Evolutionary conservation across 106 monocot species (phyloP), one percentile per base, ranked within the genome.

Genomic region (Dendrobium nobile): DNA sequence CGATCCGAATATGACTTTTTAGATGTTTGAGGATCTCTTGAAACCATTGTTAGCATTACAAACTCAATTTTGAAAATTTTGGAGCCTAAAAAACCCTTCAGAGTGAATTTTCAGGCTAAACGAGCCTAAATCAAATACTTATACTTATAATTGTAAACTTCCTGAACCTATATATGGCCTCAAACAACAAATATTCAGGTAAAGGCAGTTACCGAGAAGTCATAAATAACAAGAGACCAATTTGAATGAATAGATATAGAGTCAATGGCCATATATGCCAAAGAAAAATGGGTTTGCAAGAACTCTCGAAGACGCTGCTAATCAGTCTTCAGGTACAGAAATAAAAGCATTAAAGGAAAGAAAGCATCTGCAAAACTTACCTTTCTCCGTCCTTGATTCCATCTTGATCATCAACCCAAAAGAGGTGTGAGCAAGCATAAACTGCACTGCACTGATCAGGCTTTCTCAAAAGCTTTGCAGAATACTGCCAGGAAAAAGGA

Each of bases 381-480:
- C 99, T 99, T 86, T 99, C 99, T 42, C 99, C 99, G 85, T 99
- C 99, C 84, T 91, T 95, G 45, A 93, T 85, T 41, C 99, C 99
- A 86, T 99, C 99, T 65, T 95, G 99, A 82, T 93, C 95, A 80
- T 99, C 99, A 83, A 91, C 88, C 92, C 95, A 95, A 83, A 99
- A 99, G 54, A 99, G 93, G 84, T 99, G 99, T 19, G 99, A 93
- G 79, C 99, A 99, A 61, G 99, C 93, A 90, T 93, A 99, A 67
- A 99, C 99, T 67, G 95, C 99, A 86, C 91, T 90, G 80, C 99
- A 95, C 75, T 99, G 99, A 82, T 99, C 99, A 82, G 93, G 95
- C 74, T 99, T 99, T 89, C 93, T 95, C 44, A 99, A 79, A 67
- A 99, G 93, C 78, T 95, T 95, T 40, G 99, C 99, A 77, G 99